phyloP scores from a whole-genome alignment of 208 protist species.

The Leishmania gerbilli region DNA sequence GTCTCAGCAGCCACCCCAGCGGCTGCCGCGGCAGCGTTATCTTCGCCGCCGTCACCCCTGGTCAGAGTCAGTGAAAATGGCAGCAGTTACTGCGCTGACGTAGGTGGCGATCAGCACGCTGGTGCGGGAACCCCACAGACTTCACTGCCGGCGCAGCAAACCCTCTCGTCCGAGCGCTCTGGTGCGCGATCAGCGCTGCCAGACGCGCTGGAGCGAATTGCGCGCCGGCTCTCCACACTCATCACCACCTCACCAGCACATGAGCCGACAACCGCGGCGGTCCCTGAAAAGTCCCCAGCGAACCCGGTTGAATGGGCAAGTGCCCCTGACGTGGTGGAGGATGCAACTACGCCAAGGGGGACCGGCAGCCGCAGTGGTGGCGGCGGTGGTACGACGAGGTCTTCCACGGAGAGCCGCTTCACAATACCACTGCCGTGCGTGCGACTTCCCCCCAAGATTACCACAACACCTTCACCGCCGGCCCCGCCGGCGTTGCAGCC shows the following conservation, averaged over 20 bases:
- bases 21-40: neutral
- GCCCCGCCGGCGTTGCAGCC: neutral
- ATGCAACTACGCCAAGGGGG: neutral
- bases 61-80: neutral
- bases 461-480: neutral
- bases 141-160: neutral
- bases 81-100: neutral
- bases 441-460: neutral
- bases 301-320: neutral
- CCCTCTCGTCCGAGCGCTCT: neutral
- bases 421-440: conserved; percentile 6
- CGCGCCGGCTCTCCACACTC: neutral
- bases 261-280: neutral
- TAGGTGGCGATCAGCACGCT: neutral
- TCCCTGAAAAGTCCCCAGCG: neutral
- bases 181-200: neutral
- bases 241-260: neutral
- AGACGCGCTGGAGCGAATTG: neutral
- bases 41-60: neutral
- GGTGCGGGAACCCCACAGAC: neutral
- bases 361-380: conserved; percentile 5
- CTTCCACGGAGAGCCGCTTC: neutral
- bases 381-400: neutral
- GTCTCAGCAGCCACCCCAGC: conserved; percentile 3
- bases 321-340: neutral